Percentiles rank a stretch among this genome's conserved stretches.
Conservation (phyloP, 441 rosid species). For the Syzygium malaccense region DNA sequence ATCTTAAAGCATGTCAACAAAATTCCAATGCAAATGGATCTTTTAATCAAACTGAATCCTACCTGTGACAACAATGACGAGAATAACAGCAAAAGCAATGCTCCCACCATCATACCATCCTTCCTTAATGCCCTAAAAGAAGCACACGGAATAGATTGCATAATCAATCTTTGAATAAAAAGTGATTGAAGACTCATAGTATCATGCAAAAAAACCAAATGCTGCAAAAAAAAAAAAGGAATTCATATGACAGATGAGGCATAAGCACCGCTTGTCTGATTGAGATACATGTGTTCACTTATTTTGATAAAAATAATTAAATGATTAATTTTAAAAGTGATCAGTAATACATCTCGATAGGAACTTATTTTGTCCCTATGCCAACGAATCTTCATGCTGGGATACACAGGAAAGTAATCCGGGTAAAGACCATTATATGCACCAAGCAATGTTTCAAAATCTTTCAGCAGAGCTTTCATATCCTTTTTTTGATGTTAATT, state of each 20-base stretch:
- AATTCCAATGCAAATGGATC: background rate
- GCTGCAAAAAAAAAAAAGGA: background rate
- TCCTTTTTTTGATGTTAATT: background rate
- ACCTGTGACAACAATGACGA: constrained; percentile 97
- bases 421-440: background rate
- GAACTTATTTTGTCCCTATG: background rate
- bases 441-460: background rate
- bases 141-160: background rate
- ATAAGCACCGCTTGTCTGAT: background rate
- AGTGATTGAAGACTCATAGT: background rate
- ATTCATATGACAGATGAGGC: background rate
- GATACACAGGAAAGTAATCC: background rate
- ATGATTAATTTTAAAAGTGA: background rate
- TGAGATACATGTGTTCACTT: background rate
- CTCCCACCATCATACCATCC: constrained; percentile 99
- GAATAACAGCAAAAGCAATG: constrained; percentile 94
- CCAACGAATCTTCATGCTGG: background rate
- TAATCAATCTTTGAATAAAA: background rate
- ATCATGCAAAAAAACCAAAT: background rate
- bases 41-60: background rate
- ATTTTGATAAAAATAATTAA: background rate
- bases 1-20: background rate
- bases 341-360: background rate
- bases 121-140: constrained; percentile 68
- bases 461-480: background rate